A percentile compares a stretch with the other conserved stretches of the same genome.
Conservation (phyloP, 1,139 yeast genomes). For the Kluyveromyces sp. region DNA sequence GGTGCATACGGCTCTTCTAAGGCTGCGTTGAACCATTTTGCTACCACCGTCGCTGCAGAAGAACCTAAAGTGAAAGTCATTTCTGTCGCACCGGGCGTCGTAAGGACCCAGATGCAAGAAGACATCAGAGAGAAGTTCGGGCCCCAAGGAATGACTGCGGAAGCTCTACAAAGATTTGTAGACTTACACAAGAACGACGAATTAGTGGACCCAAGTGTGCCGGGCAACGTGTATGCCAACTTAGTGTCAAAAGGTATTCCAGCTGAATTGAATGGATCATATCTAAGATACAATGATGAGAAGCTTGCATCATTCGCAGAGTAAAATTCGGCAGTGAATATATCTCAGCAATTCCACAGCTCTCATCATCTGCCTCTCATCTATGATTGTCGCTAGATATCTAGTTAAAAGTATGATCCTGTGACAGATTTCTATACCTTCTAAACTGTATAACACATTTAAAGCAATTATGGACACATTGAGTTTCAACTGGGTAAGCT, state of each 20-base stretch:
- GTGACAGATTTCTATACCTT: no score
- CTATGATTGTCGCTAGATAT: no score
- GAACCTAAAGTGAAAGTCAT: conserved; percentile 50
- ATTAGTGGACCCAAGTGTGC: conserved; percentile 59
- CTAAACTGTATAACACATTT: no score
- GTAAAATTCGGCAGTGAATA: no score
- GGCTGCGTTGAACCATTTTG: conserved; percentile 79
- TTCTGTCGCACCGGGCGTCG: conserved; percentile 89
- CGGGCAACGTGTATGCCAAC: conserved; percentile 62
- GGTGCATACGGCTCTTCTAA: conserved; percentile 85
- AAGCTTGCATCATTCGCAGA: conserved; percentile 1
- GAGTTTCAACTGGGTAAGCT: no score
- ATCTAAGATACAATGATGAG: conserved; percentile 51
- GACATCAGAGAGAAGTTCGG: conserved; percentile 60
- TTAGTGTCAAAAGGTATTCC: conserved; percentile 56
- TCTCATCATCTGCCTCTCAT: no score
- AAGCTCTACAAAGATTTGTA: conserved; percentile 50
- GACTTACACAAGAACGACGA: conserved; percentile 50
- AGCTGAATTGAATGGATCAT: conserved; percentile 51
- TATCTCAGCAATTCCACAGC: no score
- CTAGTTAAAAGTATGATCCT: no score
- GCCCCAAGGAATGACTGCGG: conserved; percentile 46
- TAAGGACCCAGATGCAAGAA: conserved; percentile 78
- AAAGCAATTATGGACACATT: no score
- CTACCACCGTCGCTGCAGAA: conserved; percentile 60